Base-by-base conservation (phyloP, 2,329 filamentous ascomycete genomes). In the Stagonosporopsis vannaccii region DNA sequence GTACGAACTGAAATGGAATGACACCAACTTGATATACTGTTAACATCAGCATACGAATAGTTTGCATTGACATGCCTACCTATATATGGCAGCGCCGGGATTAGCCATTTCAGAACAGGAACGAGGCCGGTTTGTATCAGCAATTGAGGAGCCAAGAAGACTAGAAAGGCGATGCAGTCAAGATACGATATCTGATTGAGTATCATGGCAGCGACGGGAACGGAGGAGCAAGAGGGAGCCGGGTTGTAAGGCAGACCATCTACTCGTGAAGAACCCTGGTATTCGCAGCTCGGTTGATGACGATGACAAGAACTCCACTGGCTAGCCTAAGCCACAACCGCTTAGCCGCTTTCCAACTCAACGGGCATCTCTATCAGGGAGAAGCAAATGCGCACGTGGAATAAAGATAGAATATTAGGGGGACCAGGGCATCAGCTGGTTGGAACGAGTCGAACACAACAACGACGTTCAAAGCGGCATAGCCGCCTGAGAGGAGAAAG, bases 141-240 rank as follows among this genome's bases (percentile, higher is more conserved):
- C 33, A 95, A 79, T 75, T 93, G 89, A 3, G 89, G 90, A 3
- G 86, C 79, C 13, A 94, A 82, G 67, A 91, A 88, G 37, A 88
- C 47, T 44, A 90, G 82, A 69, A 93, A 95, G 55, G 87, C 85
- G 26, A 89, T 54, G 78, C 90, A 92, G 78, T 95, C 91, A 25
- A 92, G 73, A 74, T 89, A 89, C 6, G 88, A 91, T 40, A 95
- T 85, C 54, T 89, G 87, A 32, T 85, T 84, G 37, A 95, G 80
- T 57, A 92, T 88, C 89, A 93, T 92, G 60, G 57, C 66, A 30
- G 50, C 17, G 44, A 56, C 22, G 32, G 32, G 28, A 15, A 35
- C 23, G 32, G 20, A 19, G 17, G 15, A 35, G 32, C 9, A 22
- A 13, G 46, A 17, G 15, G 42, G 32, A 28, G 17, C 7, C 15